phyloP scores from a whole-genome alignment of 352 stramenopile species.

The Phytophthora tubulina region DNA sequence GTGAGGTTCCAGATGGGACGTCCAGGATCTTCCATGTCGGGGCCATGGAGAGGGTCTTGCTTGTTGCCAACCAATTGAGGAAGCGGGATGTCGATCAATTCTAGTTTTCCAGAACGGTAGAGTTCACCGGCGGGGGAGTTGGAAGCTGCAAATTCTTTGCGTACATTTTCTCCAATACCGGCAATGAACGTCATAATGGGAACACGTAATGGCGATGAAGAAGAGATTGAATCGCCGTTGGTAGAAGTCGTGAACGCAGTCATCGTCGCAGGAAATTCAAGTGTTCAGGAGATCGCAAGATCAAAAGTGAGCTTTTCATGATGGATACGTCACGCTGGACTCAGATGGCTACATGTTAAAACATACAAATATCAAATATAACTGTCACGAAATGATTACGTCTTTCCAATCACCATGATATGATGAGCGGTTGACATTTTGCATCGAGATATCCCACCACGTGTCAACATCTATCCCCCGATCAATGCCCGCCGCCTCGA shows the following conservation, averaged over 20 bases:
- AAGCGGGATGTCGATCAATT: slow-evolving; percentile 44
- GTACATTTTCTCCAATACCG: slow-evolving; percentile 40
- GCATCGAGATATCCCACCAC: slow-evolving; percentile 28
- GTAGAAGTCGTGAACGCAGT: slow-evolving; percentile 20
- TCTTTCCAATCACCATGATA: slow-evolving; percentile 14
- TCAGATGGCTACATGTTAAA: slow-evolving; percentile 22
- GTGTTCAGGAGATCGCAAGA: neutral
- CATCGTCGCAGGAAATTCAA: slow-evolving; percentile 11
- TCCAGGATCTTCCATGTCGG: slow-evolving; percentile 40
- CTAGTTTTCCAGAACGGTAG: slow-evolving; percentile 42
- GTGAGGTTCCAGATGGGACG: slow-evolving; percentile 39
- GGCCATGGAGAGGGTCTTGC: slow-evolving; percentile 41
- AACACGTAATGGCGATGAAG: slow-evolving; percentile 16
- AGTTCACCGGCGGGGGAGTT: slow-evolving; percentile 33
- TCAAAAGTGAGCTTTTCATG: slow-evolving; percentile 18
- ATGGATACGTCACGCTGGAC: neutral
- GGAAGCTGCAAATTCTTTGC: slow-evolving; percentile 37
- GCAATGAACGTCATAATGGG: slow-evolving; percentile 47
- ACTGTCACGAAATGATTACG: neutral
- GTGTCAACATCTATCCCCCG: slow-evolving; percentile 9
- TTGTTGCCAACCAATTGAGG: slow-evolving; percentile 48
- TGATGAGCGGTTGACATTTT: slow-evolving; percentile 22
- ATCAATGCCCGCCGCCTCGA: slow-evolving; percentile 15
- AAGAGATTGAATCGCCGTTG: slow-evolving; percentile 11
- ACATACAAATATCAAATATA: slow-evolving; percentile 14